A percentile compares a stretch with the other conserved stretches of the same genome.
Conservation (phyloP, 2,329 filamentous ascomycete species). For the Metarhizium sp. region DNA sequence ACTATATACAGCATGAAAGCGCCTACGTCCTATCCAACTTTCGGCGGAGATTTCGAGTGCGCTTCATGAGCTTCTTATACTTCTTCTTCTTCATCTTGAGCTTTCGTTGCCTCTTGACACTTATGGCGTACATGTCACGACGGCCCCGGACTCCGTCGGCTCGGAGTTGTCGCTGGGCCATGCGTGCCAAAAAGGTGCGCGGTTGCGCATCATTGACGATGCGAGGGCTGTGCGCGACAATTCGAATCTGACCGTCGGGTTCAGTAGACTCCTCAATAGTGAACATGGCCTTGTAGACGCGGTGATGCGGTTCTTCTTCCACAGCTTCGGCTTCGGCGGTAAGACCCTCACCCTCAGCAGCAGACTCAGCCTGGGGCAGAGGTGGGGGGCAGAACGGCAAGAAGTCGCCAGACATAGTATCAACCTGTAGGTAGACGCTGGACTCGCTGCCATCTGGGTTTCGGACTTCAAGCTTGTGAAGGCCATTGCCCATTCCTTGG, state of each 20-base stretch:
- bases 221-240: conserved; percentile 50
- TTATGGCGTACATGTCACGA: conserved; percentile 67
- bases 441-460: conserved; percentile 47
- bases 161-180: conserved; percentile 53
- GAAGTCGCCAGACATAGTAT: conserved; percentile 61
- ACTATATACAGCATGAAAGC: conserved; percentile 17
- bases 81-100: conserved; percentile 99
- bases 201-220: conserved; percentile 40
- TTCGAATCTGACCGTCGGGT: conserved; percentile 48
- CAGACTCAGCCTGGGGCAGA: conserved; percentile 53
- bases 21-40: conserved; percentile 61
- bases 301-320: conserved; percentile 34
- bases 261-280: conserved; percentile 59
- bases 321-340: conserved; percentile 21
- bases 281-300: conserved; percentile 54
- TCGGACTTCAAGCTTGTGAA: conserved; percentile 42
- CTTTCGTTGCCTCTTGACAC: conserved; percentile 84
- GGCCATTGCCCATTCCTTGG: conserved; percentile 33
- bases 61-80: conserved; percentile 98
- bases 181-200: conserved; percentile 59
- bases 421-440: conserved; percentile 55
- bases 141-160: conserved; percentile 45
- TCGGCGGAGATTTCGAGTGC: conserved; percentile 77
- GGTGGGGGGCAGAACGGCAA: conserved; percentile 82
- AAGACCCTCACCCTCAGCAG: conserved; percentile 26